Evolutionary conservation across 495 filamentous ascomycete genomes (phyloP).

Genomic region (Hypoxylon cercidicola): DNA sequence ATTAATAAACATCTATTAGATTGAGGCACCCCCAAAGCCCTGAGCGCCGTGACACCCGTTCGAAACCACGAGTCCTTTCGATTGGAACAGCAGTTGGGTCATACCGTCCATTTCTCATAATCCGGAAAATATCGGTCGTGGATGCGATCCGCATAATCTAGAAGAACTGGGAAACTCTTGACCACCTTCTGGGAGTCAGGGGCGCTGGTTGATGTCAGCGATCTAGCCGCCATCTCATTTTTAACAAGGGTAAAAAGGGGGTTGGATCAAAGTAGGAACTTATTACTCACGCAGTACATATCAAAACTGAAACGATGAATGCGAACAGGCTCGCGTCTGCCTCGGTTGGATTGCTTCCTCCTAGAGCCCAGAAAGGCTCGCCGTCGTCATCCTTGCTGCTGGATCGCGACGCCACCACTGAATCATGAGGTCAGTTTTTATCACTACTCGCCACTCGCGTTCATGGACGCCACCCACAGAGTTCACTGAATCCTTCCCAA

Average conservation of each 20-base stretch:
- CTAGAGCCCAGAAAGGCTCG: conserved; percentile 67
- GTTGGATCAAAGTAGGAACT: not conserved
- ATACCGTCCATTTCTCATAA: conserved; percentile 52
- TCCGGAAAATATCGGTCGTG: conserved; percentile 69
- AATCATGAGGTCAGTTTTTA: conserved; percentile 25
- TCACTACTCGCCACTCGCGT: not conserved
- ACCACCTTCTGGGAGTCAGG: conserved; percentile 59
- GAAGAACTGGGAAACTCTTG: conserved; percentile 56
- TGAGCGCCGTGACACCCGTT: too few relatives aligned
- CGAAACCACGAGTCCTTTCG: too few relatives aligned
- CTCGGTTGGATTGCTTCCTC: conserved; percentile 64
- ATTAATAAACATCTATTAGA: too few relatives aligned
- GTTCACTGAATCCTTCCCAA: conserved; percentile 61
- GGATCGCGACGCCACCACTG: conserved; percentile 25
- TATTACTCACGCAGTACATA: conserved; percentile 65
- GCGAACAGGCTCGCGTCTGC: conserved; percentile 67
- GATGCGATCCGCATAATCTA: conserved; percentile 68
- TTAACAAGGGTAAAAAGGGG: conserved; percentile 5
- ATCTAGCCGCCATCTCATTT: not conserved
- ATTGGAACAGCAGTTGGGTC: not conserved
- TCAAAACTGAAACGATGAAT: conserved; percentile 61
- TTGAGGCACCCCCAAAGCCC: too few relatives aligned
- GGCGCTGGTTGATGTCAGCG: conserved; percentile 45
- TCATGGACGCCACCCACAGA: conserved; percentile 36
- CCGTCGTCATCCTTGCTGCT: conserved; percentile 17